Evolutionary conservation across 2,329 filamentous ascomycete species (phyloP), one percentile per base, ranked within the genome.

Genomic region (Escovopsis sp.): DNA sequence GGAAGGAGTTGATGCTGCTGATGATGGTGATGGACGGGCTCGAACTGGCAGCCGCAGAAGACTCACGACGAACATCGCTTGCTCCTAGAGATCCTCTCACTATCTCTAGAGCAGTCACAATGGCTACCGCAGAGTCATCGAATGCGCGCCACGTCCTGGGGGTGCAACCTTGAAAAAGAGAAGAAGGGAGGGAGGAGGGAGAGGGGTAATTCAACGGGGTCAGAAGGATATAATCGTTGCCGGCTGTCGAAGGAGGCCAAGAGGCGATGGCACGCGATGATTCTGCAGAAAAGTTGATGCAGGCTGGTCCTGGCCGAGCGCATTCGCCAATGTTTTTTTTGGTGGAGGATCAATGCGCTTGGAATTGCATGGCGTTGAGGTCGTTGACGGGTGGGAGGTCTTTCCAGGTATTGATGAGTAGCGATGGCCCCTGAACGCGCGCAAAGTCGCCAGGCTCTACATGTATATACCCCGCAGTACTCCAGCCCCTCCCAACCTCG

Each of bases 71-170:
- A 60, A 57, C 56, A 62, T 66, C 65, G 64, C 67, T 69, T 66
- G 68, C 74, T 73, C 71, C 75, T 77, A 80, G 75, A 79, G 76
- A 79, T 71, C 65, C 70, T 77, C 70, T 72, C 72, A 75, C 67
- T 70, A 78, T 78, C 78, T 76, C 79, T 77, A 80, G 76, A 81
- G 74, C 75, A 69, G 57, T 62, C 66, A 68, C 64, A 58, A 62
- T 60, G 76, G 66, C 83, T 88, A 82, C 70, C 76, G 69, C 52
- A 54, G 52, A 58, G 59, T 68, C 72, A 76, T 76, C 72, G 66
- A 68, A 45, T 45, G 33, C 30, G 33, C 33, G 19, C 29, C 33
- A 32, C 31, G 33, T 31, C 15, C 27, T 33, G 25, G 17, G 10
- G 19, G 29, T 31, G 15, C 19, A n/a, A 21, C 11, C 31, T 21